These are phyloP conservation scores for Meyerozyma sp. DNA, from an alignment of 1,139 yeast genomes.

Conservation along the genomic window DNA sequence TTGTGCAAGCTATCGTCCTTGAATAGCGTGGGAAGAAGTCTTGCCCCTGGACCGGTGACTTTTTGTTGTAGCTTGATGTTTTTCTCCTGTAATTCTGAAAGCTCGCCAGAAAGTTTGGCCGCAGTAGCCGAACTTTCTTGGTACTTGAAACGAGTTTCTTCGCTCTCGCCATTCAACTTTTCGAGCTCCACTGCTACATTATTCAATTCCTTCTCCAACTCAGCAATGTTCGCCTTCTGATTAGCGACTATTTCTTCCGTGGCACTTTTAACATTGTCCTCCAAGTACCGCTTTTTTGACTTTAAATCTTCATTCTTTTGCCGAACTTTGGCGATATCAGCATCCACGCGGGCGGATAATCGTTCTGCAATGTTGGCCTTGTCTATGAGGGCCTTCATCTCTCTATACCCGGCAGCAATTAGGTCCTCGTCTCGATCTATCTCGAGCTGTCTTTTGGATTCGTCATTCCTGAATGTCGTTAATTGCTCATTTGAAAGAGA, in stretches of 20 bases:
- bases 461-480: slow-evolving; percentile 29
- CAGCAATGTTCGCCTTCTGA: slow-evolving; percentile 24
- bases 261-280: slow-evolving; percentile 9
- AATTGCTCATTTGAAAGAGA: slow-evolving; percentile 22
- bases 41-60: slow-evolving; percentile 40
- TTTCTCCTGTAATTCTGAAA: slow-evolving; percentile 23
- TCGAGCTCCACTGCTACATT: slow-evolving; percentile 21
- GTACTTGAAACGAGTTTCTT: slow-evolving; percentile 40
- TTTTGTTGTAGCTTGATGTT: slow-evolving; percentile 27
- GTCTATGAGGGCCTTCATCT: slow-evolving; percentile 44
- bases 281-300: slow-evolving; percentile 15
- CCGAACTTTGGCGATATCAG: slow-evolving; percentile 19
- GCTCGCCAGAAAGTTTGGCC: slow-evolving; percentile 39
- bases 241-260: slow-evolving; percentile 13
- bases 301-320: slow-evolving; percentile 13
- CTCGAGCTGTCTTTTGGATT: slow-evolving; percentile 44
- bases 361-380: slow-evolving; percentile 42
- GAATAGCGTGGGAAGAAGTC: slow-evolving; percentile 33
- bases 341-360: slow-evolving; percentile 39
- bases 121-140: slow-evolving; percentile 53
- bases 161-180: slow-evolving; percentile 29
- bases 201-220: slow-evolving; percentile 25
- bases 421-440: slow-evolving; percentile 46
- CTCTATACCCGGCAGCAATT: slow-evolving; percentile 45
- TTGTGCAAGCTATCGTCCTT: slow-evolving; percentile 30